A percentile compares a stretch with the other conserved stretches of the same genome.
Evolutionary conservation across 164 flowering plant species (phyloP).

Genomic region (Dillenia turbinata): DNA sequence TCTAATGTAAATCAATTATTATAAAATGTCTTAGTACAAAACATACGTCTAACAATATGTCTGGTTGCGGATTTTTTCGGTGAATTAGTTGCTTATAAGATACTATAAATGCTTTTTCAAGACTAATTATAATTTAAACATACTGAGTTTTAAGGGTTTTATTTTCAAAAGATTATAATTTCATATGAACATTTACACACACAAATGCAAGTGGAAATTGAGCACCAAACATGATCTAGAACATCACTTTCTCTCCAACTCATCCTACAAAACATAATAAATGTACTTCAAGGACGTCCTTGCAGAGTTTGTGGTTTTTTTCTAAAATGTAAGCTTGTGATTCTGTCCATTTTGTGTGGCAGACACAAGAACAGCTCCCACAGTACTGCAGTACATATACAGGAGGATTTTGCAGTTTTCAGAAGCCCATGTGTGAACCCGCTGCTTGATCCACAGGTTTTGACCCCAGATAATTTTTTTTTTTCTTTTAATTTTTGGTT

Average conservation of each 20-base stretch:
- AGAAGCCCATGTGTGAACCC: slow-evolving; percentile 31
- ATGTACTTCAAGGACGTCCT: slow-evolving; percentile 31
- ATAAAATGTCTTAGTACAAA: no score
- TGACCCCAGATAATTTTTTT: not conserved
- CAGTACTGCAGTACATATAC: not conserved
- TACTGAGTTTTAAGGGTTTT: no score
- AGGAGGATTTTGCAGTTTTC: not conserved
- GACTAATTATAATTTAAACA: no score
- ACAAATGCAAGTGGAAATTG: no score
- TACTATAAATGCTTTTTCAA: no score
- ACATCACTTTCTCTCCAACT: not conserved
- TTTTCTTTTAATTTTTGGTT: slow-evolving; percentile 4
- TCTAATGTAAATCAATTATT: no score
- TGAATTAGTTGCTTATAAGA: no score
- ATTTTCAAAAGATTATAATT: no score
- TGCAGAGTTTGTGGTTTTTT: slow-evolving; percentile 11
- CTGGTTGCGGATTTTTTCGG: no score
- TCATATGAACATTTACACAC: no score
- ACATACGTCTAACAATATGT: no score
- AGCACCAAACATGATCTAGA: no score
- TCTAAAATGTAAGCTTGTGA: slow-evolving; percentile 24
- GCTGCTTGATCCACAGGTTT: slow-evolving; percentile 14
- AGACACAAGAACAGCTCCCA: not conserved
- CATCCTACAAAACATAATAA: slow-evolving; percentile 19
- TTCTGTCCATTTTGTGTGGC: slow-evolving; percentile 8